Evolutionary conservation across 805 yeast genomes (phyloP).

Genomic region (Spathaspora hagerdaliae): DNA sequence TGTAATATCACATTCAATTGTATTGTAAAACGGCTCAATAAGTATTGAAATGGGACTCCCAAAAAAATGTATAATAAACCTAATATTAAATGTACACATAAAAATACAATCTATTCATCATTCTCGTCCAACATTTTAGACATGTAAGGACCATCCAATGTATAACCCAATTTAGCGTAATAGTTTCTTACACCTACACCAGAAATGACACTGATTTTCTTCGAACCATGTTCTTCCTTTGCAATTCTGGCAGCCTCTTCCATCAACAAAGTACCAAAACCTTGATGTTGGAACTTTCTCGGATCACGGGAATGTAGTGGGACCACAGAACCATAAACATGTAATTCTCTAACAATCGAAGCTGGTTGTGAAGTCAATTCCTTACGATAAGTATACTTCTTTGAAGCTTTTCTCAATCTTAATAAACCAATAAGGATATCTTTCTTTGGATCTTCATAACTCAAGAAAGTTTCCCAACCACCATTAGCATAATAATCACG

Average conservation of each 20-base stretch:
- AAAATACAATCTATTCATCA: constrained; percentile 1
- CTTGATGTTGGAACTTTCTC: constrained; percentile 97
- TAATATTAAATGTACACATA: too few relatives aligned
- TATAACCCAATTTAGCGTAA: constrained; percentile 88
- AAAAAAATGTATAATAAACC: too few relatives aligned
- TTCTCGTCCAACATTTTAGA: constrained; percentile 46
- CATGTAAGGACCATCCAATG: constrained; percentile 95
- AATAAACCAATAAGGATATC: constrained; percentile 91
- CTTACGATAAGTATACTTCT: constrained; percentile 84
- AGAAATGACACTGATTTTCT: constrained; percentile 87
- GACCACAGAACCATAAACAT: constrained; percentile 96
- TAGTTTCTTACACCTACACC: constrained; percentile 98
- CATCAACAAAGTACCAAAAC: constrained; percentile 95
- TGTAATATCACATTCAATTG: too few relatives aligned
- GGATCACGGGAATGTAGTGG: constrained; percentile 97
- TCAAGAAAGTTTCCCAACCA: constrained; percentile 96
- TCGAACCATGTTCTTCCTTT: constrained; percentile 88
- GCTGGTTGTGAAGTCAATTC: constrained; percentile 83
- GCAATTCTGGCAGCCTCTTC: constrained; percentile 98
- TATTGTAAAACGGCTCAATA: too few relatives aligned
- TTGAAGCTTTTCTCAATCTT: constrained; percentile 82
- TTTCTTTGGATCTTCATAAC: constrained; percentile 95
- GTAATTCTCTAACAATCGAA: constrained; percentile 93
- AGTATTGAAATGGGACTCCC: too few relatives aligned
- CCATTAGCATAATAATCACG: constrained; percentile 97